Conservation (phyloP, 108 stramenopile genomes). For the Skeletonema grethae region DNA sequence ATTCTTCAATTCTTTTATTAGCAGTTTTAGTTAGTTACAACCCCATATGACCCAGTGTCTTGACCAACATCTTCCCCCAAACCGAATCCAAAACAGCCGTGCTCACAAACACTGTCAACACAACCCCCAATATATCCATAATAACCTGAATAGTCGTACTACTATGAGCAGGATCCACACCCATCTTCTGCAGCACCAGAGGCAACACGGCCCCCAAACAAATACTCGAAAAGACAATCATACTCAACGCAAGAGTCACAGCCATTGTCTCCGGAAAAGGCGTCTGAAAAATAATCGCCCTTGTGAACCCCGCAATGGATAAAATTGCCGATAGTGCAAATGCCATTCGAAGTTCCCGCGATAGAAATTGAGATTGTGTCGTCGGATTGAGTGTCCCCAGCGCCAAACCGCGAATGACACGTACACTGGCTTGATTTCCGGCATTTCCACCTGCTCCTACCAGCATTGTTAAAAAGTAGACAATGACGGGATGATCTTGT, state of each 20-base stretch:
- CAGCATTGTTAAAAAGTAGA: constrained; percentile 68
- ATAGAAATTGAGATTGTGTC: constrained; percentile 40
- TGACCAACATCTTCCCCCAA: constrained; percentile 48
- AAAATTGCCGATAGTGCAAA: constrained; percentile 36
- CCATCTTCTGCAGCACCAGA: constrained; percentile 65
- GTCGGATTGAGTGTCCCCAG: constrained; percentile 48
- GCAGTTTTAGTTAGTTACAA: background rate
- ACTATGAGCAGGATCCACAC: constrained; percentile 90
- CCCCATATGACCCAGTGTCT: constrained; percentile 9
- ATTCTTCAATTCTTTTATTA: background rate
- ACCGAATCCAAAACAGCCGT: constrained; percentile 67
- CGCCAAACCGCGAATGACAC: constrained; percentile 61
- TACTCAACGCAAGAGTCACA: constrained; percentile 66
- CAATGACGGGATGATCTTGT: constrained; percentile 54
- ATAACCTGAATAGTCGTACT: constrained; percentile 86
- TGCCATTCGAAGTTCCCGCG: constrained; percentile 47
- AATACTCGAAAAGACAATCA: constrained; percentile 84
- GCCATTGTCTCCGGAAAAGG: constrained; percentile 61
- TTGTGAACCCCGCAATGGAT: constrained; percentile 46
- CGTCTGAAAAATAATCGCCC: constrained; percentile 45
- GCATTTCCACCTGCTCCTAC: constrained; percentile 62
- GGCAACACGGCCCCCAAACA: constrained; percentile 83
- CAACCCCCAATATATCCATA: constrained; percentile 58
- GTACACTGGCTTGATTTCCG: constrained; percentile 60
- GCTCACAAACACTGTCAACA: constrained; percentile 73